Evolutionary conservation across 345 rosid genomes (phyloP).

Genomic region (Populus tremula): DNA sequence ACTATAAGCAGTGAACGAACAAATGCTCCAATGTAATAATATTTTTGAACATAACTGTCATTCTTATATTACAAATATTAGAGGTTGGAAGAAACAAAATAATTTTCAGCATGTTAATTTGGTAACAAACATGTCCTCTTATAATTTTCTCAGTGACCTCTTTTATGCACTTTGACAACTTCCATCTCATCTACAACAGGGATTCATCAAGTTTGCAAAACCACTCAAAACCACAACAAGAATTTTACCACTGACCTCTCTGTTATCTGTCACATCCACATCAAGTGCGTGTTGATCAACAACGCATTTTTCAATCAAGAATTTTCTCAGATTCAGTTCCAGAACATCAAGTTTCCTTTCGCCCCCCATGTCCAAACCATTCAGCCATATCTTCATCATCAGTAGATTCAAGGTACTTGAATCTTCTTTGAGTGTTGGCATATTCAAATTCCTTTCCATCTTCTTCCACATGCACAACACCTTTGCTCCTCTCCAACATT

Average conservation of each 20-base stretch:
- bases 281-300: not conserved
- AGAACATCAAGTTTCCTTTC: not conserved
- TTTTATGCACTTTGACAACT: no score
- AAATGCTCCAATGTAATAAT: not conserved
- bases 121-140: no score
- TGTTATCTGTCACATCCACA: not conserved
- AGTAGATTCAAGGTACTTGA: conserved; percentile 31
- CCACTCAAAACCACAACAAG: no score
- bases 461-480: conserved; percentile 15
- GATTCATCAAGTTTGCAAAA: no score
- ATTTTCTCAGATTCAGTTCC: not conserved
- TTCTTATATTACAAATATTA: no score
- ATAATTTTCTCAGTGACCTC: no score
- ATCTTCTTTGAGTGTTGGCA: conserved; percentile 22
- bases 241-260: no score
- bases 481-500: conserved; percentile 37
- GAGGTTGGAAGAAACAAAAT: no score
- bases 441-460: conserved; percentile 18
- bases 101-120: no score
- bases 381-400: conserved; percentile 66
- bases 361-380: conserved; percentile 49
- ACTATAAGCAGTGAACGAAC: not conserved
- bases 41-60: no score
- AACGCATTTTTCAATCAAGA: not conserved
- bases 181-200: no score